These are phyloP conservation scores for Balakata baccata DNA, from an alignment of 345 rosid genomes.

Conservation along the genomic window DNA sequence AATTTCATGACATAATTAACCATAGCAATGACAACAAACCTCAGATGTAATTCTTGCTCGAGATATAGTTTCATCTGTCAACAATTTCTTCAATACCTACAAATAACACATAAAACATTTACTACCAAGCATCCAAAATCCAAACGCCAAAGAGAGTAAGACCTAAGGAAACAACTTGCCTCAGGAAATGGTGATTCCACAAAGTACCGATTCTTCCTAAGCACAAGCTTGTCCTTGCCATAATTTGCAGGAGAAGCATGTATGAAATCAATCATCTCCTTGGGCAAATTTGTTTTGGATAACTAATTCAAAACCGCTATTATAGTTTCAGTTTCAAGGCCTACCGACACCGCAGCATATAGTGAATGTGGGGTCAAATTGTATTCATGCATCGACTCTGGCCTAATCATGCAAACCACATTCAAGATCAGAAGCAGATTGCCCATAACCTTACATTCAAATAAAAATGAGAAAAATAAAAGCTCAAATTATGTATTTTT, in stretches of 20 bases:
- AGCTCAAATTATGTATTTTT: not conserved
- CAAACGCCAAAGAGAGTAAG: not conserved
- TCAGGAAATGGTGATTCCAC: conserved; percentile 94
- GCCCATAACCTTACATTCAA: not conserved
- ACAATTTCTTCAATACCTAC: conserved; percentile 82
- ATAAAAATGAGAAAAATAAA: too few relatives aligned
- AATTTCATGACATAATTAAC: not conserved
- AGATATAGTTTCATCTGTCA: conserved; percentile 61
- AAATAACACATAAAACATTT: conserved; percentile 8
- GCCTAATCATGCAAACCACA: conserved; percentile 43
- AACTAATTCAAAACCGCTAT: conserved; percentile 77
- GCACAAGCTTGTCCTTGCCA: conserved; percentile 95
- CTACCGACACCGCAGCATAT: conserved; percentile 96
- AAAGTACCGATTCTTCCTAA: conserved; percentile 82
- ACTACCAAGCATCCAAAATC: not conserved
- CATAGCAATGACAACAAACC: conserved; percentile 42
- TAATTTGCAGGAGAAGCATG: conserved; percentile 88
- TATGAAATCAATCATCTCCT: conserved; percentile 84
- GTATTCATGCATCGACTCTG: conserved; percentile 97
- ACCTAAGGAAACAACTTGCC: conserved; percentile 41
- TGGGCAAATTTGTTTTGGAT: conserved; percentile 87
- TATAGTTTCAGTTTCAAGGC: conserved; percentile 87
- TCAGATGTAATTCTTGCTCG: conserved; percentile 65
- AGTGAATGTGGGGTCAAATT: conserved; percentile 90
- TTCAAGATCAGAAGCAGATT: not conserved